Base-by-base conservation (phyloP, 2,329 filamentous ascomycete genomes). In the Cladosporium colombiae region DNA sequence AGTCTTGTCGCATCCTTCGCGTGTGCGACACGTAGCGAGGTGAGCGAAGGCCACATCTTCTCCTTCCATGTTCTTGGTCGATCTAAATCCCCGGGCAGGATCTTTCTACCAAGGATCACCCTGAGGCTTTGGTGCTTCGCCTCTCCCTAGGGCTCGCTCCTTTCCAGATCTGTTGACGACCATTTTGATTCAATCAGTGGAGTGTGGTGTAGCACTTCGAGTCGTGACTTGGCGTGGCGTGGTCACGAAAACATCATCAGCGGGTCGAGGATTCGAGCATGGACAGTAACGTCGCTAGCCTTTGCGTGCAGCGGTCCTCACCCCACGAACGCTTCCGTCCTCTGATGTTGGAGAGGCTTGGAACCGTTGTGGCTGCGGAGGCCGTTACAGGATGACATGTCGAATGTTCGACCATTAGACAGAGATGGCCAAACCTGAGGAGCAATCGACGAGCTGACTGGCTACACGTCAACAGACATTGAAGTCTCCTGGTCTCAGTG, bases 1-100 rank as follows among this genome's bases (percentile, higher is more conserved):
- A 23, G 33, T 21, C 33, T 57, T 27, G 55, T 40, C 31, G 55
- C 31, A 57, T 57, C 55, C 55, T 57, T 57, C 55, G 55, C 33
- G 55, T 33, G 55, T 7, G 7, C 33, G 31, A 57, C 55, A 40
- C 55, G 55, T 35, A 57, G 55, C 31, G 11, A n/a, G 18, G 23
- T 1, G 13, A 7, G 23, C n/a, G 11, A 27, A 13, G 29, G 55
- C 14, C 31, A 8, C 29, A 14, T 33, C n/a, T 57, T 25, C 29
- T 6, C n/a, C 53, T 33, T n/a, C 18, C 29, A 56, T 33, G n/a
- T 33, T 57, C 13, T 33, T 57, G 31, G 55, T 23, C 21, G 31
- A 23, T 33, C 33, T 35, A 18, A 35, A 31, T 37, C 21, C 33
- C 31, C n/a, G 33, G 53, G 21, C 55, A 37, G 5, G 55, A 40